Base-by-base conservation (phyloP, 257 asterid genomes). In the Solanum tarijense region DNA sequence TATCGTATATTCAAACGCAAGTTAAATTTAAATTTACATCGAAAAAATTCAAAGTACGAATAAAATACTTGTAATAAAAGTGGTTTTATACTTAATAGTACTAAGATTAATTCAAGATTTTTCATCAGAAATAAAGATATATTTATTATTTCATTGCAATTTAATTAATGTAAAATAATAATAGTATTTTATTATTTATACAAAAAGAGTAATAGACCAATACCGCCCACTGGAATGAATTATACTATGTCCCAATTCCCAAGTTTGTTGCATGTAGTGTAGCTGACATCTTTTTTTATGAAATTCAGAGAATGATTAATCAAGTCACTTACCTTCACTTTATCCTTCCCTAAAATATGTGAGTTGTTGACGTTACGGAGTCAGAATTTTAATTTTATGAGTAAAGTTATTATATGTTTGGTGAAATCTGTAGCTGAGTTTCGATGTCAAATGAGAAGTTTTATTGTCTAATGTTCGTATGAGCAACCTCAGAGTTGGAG, bases 21-120 rank as follows among this genome's bases (percentile, higher is more conserved):
- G 3, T 55, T 55, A 48, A 14, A 48, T 46, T 46, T 6, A 46
- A 12, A 48, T 48, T 48, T 48, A 48, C 1, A 13, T 52, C 3
- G 9, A 14, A 52, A 52, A 52, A 52, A 14, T 0, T 52, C 9
- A 52, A 14, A 52, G 0, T 16, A 52, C 1, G 4, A 0, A 16
- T 5, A 48, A 14, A 7, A 7, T 3, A 20, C 9, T 55, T 55
- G n/a, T 55, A 55, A 55, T 20, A 55, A 55, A 55, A 6, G 25
- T 55, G 9, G 0, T 55, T 55, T 7, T 55, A 6, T 55, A 55
- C 65, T 0, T 18, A 6, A 48, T 2, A 55, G 5, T 55, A 2
- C 4, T 52, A 18, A 5, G 60, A 5, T 48, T 48, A 16, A 52
- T 52, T 16, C 23, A 52, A 52, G 62, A 52, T 16, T 52, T 16